Percentiles rank a stretch among this genome's conserved stretches.
Evolutionary conservation across 371 early-diverging fungal species (phyloP).

Genomic region (Mucor sp.): DNA sequence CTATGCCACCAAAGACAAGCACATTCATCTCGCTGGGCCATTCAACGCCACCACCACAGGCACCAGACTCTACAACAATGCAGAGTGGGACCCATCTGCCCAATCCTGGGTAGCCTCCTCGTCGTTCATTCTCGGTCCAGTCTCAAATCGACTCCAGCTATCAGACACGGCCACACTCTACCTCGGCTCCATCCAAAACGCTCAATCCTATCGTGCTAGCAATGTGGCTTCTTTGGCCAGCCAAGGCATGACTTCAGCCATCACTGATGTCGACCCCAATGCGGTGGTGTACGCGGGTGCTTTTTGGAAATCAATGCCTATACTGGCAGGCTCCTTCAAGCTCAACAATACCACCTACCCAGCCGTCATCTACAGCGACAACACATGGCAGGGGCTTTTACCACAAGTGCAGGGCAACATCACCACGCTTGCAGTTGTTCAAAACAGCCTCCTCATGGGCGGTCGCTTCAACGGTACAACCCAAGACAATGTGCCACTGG

Average conservation of each 20-base stretch:
- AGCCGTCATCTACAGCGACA: constrained; percentile 32
- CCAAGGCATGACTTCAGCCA: not conserved
- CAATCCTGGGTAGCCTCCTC: constrained; percentile 24
- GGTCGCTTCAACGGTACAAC: constrained; percentile 33
- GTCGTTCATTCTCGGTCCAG: constrained; percentile 24
- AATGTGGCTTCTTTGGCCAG: constrained; percentile 8
- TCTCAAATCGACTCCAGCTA: constrained; percentile 8
- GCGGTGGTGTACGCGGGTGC: constrained; percentile 30
- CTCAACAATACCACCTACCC: constrained; percentile 16
- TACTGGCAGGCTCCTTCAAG: constrained; percentile 37
- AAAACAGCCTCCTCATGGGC: constrained; percentile 32
- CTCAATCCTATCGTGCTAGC: constrained; percentile 39
- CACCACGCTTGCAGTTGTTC: constrained; percentile 17
- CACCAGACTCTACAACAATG: constrained; percentile 19
- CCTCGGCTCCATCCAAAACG: constrained; percentile 29
- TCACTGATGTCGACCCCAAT: constrained; percentile 12
- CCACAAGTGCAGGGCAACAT: constrained; percentile 33
- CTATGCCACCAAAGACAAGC: constrained; percentile 18
- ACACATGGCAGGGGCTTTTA: constrained; percentile 29
- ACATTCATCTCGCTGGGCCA: constrained; percentile 37
- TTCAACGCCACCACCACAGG: constrained; percentile 11
- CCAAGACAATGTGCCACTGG: not conserved
- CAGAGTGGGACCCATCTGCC: constrained; percentile 16
- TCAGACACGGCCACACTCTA: constrained; percentile 3
- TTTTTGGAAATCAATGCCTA: constrained; percentile 34